Conservation (phyloP, 2,329 filamentous ascomycete genomes). For the Penicillium sp. region DNA sequence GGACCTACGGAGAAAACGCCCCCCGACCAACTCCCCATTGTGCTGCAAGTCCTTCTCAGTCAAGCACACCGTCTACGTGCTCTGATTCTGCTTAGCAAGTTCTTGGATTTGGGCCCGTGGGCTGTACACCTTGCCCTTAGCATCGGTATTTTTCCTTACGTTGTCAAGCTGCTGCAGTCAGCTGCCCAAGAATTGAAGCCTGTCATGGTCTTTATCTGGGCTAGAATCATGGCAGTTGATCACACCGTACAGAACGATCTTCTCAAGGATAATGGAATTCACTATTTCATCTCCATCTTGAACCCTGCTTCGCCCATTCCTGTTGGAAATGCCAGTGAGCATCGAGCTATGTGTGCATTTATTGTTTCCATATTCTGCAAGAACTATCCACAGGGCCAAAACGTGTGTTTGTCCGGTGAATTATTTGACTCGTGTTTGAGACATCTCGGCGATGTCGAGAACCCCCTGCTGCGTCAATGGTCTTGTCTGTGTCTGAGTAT, state of each 20-base stretch:
- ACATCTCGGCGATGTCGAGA: conserved; percentile 82
- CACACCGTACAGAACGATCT: conserved; percentile 90
- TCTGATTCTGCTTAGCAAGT: conserved; percentile 86
- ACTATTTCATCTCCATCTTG: conserved; percentile 92
- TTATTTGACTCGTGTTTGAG: conserved; percentile 84
- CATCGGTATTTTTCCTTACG: conserved; percentile 98
- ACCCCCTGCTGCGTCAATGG: conserved; percentile 89
- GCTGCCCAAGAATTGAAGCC: conserved; percentile 93
- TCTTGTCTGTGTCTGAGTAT: conserved; percentile 93
- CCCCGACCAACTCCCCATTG: conserved; percentile 92
- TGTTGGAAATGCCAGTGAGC: conserved; percentile 84
- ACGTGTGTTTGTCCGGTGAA: conserved; percentile 85
- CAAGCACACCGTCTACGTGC: conserved; percentile 91
- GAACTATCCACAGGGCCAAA: conserved; percentile 86
- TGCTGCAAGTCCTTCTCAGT: conserved; percentile 91
- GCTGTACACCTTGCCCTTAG: conserved; percentile 96
- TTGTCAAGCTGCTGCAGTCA: conserved; percentile 94
- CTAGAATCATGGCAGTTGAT: conserved; percentile 90
- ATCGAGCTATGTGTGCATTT: conserved; percentile 98
- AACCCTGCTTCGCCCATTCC: conserved; percentile 81
- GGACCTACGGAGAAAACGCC: conserved; percentile 81
- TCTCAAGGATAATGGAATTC: conserved; percentile 94
- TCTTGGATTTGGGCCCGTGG: conserved; percentile 94
- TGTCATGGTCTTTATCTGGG: conserved; percentile 99
- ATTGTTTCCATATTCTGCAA: conserved; percentile 97